These are phyloP conservation scores for Dioscorea dumetorum DNA, from an alignment of 106 monocot species.

Conservation along the genomic window DNA sequence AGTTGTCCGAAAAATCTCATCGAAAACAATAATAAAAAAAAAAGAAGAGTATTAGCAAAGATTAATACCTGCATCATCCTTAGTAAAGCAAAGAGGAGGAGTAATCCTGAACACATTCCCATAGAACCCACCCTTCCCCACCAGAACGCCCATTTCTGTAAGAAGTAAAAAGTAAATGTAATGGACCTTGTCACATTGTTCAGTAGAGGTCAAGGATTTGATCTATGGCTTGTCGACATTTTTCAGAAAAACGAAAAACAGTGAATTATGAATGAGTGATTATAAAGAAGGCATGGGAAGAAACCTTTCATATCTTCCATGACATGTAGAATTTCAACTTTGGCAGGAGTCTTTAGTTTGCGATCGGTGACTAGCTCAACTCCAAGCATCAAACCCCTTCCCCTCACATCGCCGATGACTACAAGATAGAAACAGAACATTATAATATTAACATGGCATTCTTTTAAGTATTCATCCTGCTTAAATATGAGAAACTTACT, in stretches of 20 bases:
- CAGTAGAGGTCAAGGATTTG: no score
- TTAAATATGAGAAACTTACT: slow-evolving; percentile 21
- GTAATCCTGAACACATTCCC: slow-evolving; percentile 86
- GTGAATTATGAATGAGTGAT: no score
- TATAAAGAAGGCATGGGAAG: background rate
- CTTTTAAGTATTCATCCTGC: background rate
- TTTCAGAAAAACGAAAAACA: no score
- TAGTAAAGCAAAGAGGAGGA: slow-evolving; percentile 77
- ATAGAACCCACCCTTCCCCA: slow-evolving; percentile 70
- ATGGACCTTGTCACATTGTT: no score
- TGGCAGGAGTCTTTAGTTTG: slow-evolving; percentile 73
- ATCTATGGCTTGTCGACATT: no score
- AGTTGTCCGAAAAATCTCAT: background rate
- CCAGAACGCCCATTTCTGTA: slow-evolving; percentile 69
- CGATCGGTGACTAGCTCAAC: slow-evolving; percentile 78
- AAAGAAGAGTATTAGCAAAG: background rate
- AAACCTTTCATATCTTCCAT: slow-evolving; percentile 95
- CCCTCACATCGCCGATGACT: slow-evolving; percentile 97
- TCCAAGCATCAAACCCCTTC: slow-evolving; percentile 89
- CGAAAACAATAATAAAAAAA: background rate
- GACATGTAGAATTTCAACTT: slow-evolving; percentile 55
- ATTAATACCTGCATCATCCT: slow-evolving; percentile 53
- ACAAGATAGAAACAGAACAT: slow-evolving; percentile 1
- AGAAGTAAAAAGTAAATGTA: background rate
- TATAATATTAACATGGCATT: background rate